These are phyloP conservation scores for Trypanosoma melophagium DNA, from an alignment of 208 protist genomes.

Conservation along the genomic window DNA sequence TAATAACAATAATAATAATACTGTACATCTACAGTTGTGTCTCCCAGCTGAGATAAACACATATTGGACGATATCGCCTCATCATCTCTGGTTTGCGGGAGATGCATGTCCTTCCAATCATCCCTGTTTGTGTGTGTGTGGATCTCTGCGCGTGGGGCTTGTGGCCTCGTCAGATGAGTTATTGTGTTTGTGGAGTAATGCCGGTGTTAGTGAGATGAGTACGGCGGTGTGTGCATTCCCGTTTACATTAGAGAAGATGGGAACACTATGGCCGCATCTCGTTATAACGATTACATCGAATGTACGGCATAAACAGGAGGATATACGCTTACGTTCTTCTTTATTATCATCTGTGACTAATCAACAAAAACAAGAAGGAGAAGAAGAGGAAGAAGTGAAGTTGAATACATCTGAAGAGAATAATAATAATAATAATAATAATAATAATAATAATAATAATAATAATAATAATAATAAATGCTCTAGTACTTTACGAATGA, in stretches of 20 bases:
- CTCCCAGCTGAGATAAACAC: background rate
- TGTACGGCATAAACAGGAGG: background rate
- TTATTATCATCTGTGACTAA: background rate
- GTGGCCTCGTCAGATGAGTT: slow-evolving; percentile 18
- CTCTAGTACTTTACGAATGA: too few relatives aligned
- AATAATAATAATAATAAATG: too few relatives aligned
- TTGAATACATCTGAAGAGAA: background rate
- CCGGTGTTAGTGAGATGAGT: background rate
- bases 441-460: background rate
- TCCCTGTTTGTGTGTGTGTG: slow-evolving; percentile 11
- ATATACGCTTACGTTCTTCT: background rate
- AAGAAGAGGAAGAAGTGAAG: background rate
- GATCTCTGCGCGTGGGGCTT: slow-evolving; percentile 4
- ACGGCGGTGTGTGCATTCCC: background rate
- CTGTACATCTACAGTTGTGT: background rate
- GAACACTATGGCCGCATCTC: slow-evolving; percentile 14
- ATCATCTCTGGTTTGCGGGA: slow-evolving; percentile 9
- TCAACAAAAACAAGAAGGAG: background rate
- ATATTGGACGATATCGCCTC: slow-evolving; percentile 3
- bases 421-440: background rate
- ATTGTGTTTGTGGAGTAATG: slow-evolving; percentile 22
- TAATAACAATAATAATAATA: background rate
- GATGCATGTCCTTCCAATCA: background rate
- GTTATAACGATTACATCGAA: slow-evolving; percentile 6
- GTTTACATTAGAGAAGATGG: background rate